These are phyloP conservation scores for Spathaspora sp. DNA, from an alignment of 805 yeast species.

Conservation along the genomic window DNA sequence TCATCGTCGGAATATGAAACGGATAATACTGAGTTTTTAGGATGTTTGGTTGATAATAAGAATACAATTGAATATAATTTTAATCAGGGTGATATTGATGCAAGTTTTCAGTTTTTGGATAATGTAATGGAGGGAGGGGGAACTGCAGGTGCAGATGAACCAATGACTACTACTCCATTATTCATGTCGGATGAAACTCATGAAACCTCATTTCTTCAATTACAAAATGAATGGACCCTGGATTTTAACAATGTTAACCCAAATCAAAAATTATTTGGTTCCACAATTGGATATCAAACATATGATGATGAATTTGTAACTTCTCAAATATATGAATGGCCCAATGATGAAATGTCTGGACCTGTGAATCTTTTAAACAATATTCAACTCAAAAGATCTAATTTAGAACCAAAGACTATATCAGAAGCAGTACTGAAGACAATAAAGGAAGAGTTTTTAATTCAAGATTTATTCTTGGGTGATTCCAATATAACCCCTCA, in stretches of 20 bases:
- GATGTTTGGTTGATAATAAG: constrained; percentile 2
- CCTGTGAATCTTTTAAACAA: constrained; percentile 4
- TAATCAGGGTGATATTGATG: constrained; percentile 1
- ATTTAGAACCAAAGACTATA: constrained; percentile 7
- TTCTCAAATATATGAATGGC: constrained; percentile 10
- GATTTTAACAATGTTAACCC: neutral
- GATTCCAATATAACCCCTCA: neutral
- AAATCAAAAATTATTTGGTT: neutral
- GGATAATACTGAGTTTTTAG: constrained; percentile 6
- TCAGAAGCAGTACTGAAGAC: constrained; percentile 9
- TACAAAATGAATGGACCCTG: neutral
- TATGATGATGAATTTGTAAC: constrained; percentile 6
- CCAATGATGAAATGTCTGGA: constrained; percentile 8
- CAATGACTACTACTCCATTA: neutral
- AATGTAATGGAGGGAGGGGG: neutral
- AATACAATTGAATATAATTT: neutral
- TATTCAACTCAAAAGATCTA: constrained; percentile 3
- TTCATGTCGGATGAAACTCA: constrained; percentile 3
- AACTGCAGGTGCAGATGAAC: neutral
- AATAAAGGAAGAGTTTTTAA: constrained; percentile 11
- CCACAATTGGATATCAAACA: neutral
- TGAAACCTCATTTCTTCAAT: constrained; percentile 1
- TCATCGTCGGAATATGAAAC: constrained; percentile 8
- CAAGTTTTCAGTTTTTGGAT: neutral
- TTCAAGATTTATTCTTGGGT: constrained; percentile 7